These are phyloP conservation scores for Phytophthora sp. DNA, from an alignment of 352 stramenopile species.

Conservation along the genomic window DNA sequence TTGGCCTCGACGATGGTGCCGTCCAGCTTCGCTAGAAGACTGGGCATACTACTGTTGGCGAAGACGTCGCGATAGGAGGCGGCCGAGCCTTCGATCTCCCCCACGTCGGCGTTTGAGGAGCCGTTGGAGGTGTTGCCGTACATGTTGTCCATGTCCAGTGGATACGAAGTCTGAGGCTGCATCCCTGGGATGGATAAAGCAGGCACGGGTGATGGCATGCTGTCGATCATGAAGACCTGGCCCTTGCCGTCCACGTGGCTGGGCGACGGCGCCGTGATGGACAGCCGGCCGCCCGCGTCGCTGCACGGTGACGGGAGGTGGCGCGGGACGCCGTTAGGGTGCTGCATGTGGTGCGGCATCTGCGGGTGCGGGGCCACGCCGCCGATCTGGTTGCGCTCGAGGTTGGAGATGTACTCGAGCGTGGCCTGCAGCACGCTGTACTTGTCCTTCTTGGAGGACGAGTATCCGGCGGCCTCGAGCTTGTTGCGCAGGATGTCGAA, in stretches of 20 bases:
- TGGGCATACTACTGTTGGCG: slow-evolving; percentile 79
- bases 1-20: slow-evolving; percentile 84
- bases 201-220: slow-evolving; percentile 74
- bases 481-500: slow-evolving; percentile 83
- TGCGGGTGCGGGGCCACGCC: slow-evolving; percentile 17
- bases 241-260: slow-evolving; percentile 40
- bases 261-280: slow-evolving; percentile 57
- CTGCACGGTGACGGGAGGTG: slow-evolving; percentile 42
- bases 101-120: slow-evolving; percentile 28
- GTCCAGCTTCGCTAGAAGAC: slow-evolving; percentile 76
- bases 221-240: slow-evolving; percentile 79
- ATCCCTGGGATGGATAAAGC: slow-evolving; percentile 72
- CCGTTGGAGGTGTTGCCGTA: slow-evolving; percentile 21
- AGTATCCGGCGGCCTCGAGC: slow-evolving; percentile 74
- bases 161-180: slow-evolving; percentile 53
- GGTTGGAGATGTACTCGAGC: slow-evolving; percentile 81
- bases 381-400: slow-evolving; percentile 68
- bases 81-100: slow-evolving; percentile 65
- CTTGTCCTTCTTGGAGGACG: slow-evolving; percentile 87
- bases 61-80: slow-evolving; percentile 82
- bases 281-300: slow-evolving; percentile 38
- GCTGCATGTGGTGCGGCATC: slow-evolving; percentile 33
- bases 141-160: slow-evolving; percentile 67
- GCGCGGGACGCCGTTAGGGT: slow-evolving; percentile 21
- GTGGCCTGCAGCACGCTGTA: slow-evolving; percentile 85